Evolutionary conservation across 2,329 filamentous ascomycete genomes (phyloP).

Genomic region (Cladosporium sp.): DNA sequence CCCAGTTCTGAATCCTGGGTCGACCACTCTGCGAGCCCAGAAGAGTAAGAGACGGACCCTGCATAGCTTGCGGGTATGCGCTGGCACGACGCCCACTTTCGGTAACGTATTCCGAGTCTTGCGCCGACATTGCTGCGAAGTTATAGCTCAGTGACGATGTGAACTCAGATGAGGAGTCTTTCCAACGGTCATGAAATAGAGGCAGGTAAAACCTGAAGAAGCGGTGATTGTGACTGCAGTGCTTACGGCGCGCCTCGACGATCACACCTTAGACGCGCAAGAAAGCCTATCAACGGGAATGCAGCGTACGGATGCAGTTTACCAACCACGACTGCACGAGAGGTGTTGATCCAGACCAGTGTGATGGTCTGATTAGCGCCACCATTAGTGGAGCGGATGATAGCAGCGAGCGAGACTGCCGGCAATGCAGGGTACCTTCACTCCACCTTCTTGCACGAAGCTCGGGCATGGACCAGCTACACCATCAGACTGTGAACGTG

Average conservation of each 20-base stretch:
- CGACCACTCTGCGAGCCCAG: neutral
- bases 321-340: neutral
- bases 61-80: constrained; percentile 2
- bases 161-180: too few relatives aligned
- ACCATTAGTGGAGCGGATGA: neutral
- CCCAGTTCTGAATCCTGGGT: constrained; percentile 2
- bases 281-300: neutral
- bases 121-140: constrained; percentile 6
- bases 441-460: neutral
- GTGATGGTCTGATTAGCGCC: neutral
- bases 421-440: constrained; percentile 2
- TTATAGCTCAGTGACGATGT: too few relatives aligned
- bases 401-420: neutral
- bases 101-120: constrained; percentile 4
- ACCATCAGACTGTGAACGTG: neutral
- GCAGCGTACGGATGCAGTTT: constrained; percentile 1
- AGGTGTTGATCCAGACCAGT: neutral
- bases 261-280: neutral
- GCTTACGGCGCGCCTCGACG: neutral
- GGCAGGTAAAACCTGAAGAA: neutral
- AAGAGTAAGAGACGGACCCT: neutral
- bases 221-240: neutral
- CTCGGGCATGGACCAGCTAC: neutral
- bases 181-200: too few relatives aligned
- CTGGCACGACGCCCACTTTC: constrained; percentile 12